These are phyloP conservation scores for Omphalotus olearius DNA, from an alignment of 1,284 basidiomycete genomes.

Conservation along the genomic window DNA sequence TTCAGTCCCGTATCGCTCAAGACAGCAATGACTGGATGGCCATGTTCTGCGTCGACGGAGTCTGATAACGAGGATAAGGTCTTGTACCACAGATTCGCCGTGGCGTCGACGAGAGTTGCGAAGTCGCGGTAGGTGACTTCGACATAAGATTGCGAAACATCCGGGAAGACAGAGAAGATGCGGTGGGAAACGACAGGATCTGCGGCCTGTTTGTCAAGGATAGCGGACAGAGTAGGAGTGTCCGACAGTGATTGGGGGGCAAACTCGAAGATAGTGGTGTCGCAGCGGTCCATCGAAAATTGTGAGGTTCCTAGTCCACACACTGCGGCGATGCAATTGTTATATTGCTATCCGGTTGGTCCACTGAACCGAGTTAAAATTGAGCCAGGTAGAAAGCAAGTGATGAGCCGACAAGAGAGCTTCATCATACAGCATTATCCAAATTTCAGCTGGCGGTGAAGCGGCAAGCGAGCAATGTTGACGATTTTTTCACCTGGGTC, in stretches of 20 bases:
- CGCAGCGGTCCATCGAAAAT: no score
- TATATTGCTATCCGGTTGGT: no score
- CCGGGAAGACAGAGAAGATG: constrained; percentile 13
- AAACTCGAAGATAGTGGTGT: neutral
- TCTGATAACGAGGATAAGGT: neutral
- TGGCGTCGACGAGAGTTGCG: constrained; percentile 8
- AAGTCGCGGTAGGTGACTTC: constrained; percentile 14
- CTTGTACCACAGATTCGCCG: constrained; percentile 5
- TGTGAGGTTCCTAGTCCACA: no score
- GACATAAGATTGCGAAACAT: constrained; percentile 2
- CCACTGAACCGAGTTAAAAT: no score
- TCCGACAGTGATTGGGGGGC: constrained; percentile 4
- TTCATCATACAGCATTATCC: no score
- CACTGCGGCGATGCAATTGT: no score
- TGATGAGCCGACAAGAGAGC: no score
- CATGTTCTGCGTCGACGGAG: neutral
- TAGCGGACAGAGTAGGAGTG: constrained; percentile 12
- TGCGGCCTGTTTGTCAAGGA: constrained; percentile 13
- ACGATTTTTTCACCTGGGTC: no score
- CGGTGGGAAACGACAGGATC: constrained; percentile 8
- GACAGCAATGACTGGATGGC: constrained; percentile 12
- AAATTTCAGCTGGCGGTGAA: no score
- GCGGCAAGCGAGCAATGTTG: no score
- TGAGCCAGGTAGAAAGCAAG: no score
- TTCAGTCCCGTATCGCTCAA: constrained; percentile 13